These are phyloP conservation scores for Oryza rufipogon DNA, from an alignment of 176 grass and related monocot genomes.

Conservation along the genomic window DNA sequence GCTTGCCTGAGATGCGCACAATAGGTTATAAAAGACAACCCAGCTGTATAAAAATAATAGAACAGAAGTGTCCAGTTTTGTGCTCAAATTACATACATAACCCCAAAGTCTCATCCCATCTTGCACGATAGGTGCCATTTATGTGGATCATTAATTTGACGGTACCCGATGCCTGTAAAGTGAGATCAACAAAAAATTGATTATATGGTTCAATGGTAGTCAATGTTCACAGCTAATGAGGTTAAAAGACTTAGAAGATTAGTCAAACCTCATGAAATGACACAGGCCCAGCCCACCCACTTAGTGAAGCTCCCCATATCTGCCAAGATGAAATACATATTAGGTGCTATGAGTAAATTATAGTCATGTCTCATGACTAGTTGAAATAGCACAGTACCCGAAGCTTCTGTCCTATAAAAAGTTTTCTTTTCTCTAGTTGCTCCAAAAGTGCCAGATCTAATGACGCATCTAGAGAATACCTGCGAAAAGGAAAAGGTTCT, in stretches of 20 bases:
- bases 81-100: slow-evolving; percentile 71
- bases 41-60: slow-evolving; percentile 35
- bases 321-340: slow-evolving; percentile 48
- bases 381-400: slow-evolving; percentile 64
- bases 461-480: slow-evolving; percentile 77
- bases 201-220: slow-evolving; percentile 13
- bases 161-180: slow-evolving; percentile 64
- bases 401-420: slow-evolving; percentile 95
- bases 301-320: slow-evolving; percentile 87
- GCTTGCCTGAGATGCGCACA: slow-evolving; percentile 66
- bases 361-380: slow-evolving; percentile 28
- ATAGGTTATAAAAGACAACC: slow-evolving; percentile 22
- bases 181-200: slow-evolving; percentile 17
- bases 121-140: slow-evolving; percentile 85
- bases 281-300: slow-evolving; percentile 83
- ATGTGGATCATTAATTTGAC: slow-evolving; percentile 71
- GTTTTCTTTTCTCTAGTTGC: slow-evolving; percentile 70
- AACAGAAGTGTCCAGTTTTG: slow-evolving; percentile 18
- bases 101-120: slow-evolving; percentile 80
- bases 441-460: slow-evolving; percentile 75
- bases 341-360: slow-evolving; percentile 27
- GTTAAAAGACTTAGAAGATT: neutral
- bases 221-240: slow-evolving; percentile 15
- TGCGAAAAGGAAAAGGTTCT: slow-evolving; percentile 39
- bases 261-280: slow-evolving; percentile 78